These are phyloP conservation scores for Tricholoma sp. DNA, from an alignment of 768 basidiomycete species.

Conservation along the genomic window DNA sequence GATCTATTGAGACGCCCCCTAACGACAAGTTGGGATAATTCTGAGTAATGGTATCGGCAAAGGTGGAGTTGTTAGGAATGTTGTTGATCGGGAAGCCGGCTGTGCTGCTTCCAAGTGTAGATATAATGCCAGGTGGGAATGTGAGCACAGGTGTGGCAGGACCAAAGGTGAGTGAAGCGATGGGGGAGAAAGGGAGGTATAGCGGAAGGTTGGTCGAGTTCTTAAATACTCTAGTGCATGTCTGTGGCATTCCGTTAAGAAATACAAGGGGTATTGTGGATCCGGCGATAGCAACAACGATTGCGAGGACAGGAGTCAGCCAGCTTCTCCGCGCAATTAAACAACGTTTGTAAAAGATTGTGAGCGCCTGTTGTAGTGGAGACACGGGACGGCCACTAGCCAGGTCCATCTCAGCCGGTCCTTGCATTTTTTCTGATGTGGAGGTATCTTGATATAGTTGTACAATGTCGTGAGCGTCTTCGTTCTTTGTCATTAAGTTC, in stretches of 20 bases:
- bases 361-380: conserved; percentile 60
- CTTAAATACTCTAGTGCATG: conserved; percentile 41
- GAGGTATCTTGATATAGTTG: conserved; percentile 11
- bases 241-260: conserved; percentile 44
- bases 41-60: conserved; percentile 46
- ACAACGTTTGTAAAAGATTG: conserved; percentile 68
- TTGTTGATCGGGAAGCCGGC: conserved; percentile 30
- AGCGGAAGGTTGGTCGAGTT: conserved; percentile 38
- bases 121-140: conserved; percentile 50
- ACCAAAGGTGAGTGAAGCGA: conserved; percentile 26
- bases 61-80: conserved; percentile 53
- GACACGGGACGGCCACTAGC: conserved; percentile 49
- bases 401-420: conserved; percentile 31
- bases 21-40: conserved; percentile 51
- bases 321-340: conserved; percentile 63
- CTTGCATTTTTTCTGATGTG: conserved; percentile 7
- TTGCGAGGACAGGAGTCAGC: conserved; percentile 54
- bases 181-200: conserved; percentile 48
- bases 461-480: conserved; percentile 18
- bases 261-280: conserved; percentile 65
- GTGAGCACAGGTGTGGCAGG: conserved; percentile 35
- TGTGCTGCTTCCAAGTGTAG: conserved; percentile 39
- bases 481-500: conserved; percentile 53
- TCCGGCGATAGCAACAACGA: conserved; percentile 54
- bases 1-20: conserved; percentile 66